Evolutionary conservation across 192 early-diverging fungal species (phyloP).

Genomic region (Glomus cerebriforme): DNA sequence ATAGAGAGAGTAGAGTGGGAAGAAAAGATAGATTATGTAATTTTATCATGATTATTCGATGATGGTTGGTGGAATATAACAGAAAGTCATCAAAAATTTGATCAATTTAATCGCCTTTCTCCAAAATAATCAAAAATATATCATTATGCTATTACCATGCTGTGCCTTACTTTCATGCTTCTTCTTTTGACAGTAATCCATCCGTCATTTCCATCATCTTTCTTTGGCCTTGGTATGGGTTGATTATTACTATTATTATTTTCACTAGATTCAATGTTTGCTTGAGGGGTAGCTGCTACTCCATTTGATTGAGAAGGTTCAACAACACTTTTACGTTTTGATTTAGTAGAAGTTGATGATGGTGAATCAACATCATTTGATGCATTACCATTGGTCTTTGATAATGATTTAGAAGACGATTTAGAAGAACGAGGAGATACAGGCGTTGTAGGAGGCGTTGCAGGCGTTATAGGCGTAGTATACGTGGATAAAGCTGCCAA

Average conservation of each 20-base stretch:
- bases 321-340: background rate
- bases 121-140: slow-evolving; percentile 2
- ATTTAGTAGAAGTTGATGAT: background rate
- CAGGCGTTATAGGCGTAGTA: background rate
- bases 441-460: background rate
- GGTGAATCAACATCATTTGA: background rate
- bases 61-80: background rate
- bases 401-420: background rate
- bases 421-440: background rate
- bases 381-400: background rate
- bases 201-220: background rate
- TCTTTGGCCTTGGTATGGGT: slow-evolving; percentile 1
- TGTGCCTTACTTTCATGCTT: background rate
- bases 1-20: too few relatives aligned
- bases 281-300: background rate
- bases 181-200: slow-evolving; percentile 8
- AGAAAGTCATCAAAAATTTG: background rate
- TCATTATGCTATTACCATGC: slow-evolving; percentile 17
- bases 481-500: too few relatives aligned
- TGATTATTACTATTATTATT: background rate
- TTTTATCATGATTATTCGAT: background rate
- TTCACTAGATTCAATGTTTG: background rate
- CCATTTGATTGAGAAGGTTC: background rate
- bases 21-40: too few relatives aligned
- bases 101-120: background rate